These are phyloP conservation scores for Candida tammaniensis DNA, from an alignment of 805 yeast genomes.

Conservation along the genomic window DNA sequence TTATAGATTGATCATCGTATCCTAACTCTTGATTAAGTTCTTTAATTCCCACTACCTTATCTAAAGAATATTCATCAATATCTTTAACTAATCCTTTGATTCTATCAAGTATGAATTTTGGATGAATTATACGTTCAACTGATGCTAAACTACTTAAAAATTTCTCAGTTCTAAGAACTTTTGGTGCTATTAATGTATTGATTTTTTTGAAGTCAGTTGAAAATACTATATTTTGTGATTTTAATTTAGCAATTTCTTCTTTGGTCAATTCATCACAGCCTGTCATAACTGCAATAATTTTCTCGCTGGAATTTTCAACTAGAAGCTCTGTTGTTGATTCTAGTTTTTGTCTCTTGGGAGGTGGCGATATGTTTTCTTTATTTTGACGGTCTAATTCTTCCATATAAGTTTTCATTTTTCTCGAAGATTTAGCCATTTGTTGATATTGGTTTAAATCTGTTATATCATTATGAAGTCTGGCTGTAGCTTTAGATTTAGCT, in stretches of 20 bases:
- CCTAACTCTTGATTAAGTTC: constrained; percentile 34
- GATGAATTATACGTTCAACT: constrained; percentile 53
- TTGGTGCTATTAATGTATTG: constrained; percentile 70
- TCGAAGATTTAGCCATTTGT: constrained; percentile 43
- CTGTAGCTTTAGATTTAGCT: constrained; percentile 67
- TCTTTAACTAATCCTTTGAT: constrained; percentile 18
- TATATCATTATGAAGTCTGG: constrained; percentile 65
- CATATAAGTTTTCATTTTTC: constrained; percentile 38
- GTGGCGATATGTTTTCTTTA: constrained; percentile 12
- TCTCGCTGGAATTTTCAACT: not conserved
- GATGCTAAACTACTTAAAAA: constrained; percentile 68
- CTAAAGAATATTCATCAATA: constrained; percentile 32
- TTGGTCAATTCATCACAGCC: constrained; percentile 54
- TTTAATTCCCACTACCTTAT: constrained; percentile 24
- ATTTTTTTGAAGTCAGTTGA: constrained; percentile 15
- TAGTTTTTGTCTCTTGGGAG: constrained; percentile 13
- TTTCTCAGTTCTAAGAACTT: constrained; percentile 81
- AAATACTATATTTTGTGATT: constrained; percentile 3
- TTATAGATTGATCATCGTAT: constrained; percentile 10
- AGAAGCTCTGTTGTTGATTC: constrained; percentile 2
- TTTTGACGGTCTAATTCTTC: constrained; percentile 26
- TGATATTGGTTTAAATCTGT: constrained; percentile 64
- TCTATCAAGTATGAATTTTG: constrained; percentile 50
- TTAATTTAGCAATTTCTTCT: constrained; percentile 22
- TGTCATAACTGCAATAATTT: constrained; percentile 43